These are phyloP conservation scores for Ilyonectria sp. DNA, from an alignment of 2,329 filamentous ascomycete genomes.

Conservation along the genomic window DNA sequence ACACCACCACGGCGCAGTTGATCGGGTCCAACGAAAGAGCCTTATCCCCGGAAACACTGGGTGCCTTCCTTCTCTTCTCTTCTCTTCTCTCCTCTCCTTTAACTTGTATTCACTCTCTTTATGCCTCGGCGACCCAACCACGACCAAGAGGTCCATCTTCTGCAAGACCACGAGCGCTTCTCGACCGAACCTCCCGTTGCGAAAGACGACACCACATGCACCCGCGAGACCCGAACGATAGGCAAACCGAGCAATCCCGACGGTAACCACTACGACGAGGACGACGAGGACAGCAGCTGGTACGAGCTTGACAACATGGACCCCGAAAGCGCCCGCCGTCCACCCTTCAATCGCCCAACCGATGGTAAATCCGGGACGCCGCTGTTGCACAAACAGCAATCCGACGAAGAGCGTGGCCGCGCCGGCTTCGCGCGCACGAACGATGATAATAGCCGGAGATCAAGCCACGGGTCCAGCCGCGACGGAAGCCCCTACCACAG, in stretches of 20 bases:
- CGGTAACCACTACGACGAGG: conserved; percentile 48
- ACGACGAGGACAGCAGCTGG: conserved; percentile 49
- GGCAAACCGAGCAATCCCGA: conserved; percentile 47
- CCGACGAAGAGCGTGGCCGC: conserved; percentile 50
- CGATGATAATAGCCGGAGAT: conserved; percentile 34
- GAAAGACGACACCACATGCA: conserved; percentile 50
- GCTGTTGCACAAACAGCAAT: conserved; percentile 55
- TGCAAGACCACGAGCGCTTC: conserved; percentile 36
- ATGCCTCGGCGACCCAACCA: conserved; percentile 43
- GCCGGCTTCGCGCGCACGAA: conserved; percentile 33
- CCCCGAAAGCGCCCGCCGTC: conserved; percentile 58
- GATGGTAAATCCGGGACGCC: conserved; percentile 63
- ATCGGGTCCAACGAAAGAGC: conserved; percentile 36
- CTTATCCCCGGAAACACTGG: conserved; percentile 27
- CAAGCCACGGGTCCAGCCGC: conserved; percentile 42
- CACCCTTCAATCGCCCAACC: conserved; percentile 62
- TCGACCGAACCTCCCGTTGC: conserved; percentile 34
- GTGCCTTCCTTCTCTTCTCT: conserved; percentile 24
- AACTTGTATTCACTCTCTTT: conserved; percentile 20
- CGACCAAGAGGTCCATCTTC: conserved; percentile 44
- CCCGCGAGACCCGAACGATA: conserved; percentile 36
- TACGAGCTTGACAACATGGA: conserved; percentile 56
- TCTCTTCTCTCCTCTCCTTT: conserved; percentile 28
- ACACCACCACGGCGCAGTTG: conserved; percentile 36
- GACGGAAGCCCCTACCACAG: conserved; percentile 46